These are phyloP conservation scores for Myriangium duriaei DNA, from an alignment of 2,329 filamentous ascomycete genomes.

Conservation along the genomic window DNA sequence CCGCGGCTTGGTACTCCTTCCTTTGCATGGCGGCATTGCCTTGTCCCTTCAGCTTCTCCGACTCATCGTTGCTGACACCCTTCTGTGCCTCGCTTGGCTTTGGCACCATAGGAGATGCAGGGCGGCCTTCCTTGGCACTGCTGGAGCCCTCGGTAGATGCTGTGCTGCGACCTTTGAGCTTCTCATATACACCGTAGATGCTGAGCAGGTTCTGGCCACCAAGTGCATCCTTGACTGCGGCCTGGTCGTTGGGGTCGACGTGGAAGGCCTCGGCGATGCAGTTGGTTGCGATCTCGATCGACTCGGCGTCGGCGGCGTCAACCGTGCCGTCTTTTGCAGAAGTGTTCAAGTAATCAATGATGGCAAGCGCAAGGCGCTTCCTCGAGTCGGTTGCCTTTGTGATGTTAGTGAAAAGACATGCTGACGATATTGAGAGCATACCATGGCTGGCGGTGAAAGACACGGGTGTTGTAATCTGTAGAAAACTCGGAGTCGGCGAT, in stretches of 20 bases:
- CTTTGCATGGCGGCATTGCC: conserved; percentile 92
- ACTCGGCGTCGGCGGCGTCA: conserved; percentile 76
- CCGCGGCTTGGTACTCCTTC: conserved; percentile 76
- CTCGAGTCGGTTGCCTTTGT: conserved; percentile 38
- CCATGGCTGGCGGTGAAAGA: too few relatives aligned
- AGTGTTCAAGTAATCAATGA: conserved; percentile 84
- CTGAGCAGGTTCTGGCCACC: conserved; percentile 77
- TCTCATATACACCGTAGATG: conserved; percentile 95
- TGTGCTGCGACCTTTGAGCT: conserved; percentile 59
- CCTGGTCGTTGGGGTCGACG: conserved; percentile 69
- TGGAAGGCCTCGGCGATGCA: conserved; percentile 95
- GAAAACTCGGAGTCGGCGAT: too few relatives aligned
- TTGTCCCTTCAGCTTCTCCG: conserved; percentile 76
- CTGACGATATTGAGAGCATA: too few relatives aligned
- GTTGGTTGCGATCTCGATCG: conserved; percentile 84
- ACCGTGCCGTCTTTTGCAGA: conserved; percentile 83
- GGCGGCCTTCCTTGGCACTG: conserved; percentile 20
- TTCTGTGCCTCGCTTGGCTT: conserved; percentile 33
- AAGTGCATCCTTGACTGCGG: conserved; percentile 61
- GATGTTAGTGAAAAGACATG: conserved; percentile 9
- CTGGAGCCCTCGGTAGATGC: conserved; percentile 32
- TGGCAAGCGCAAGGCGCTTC: conserved; percentile 90
- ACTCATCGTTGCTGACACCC: conserved; percentile 51
- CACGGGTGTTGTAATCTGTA: too few relatives aligned
- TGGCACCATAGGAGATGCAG: conserved; percentile 23